Conservation (phyloP, 192 early-diverging fungal species). For the Gamsiella multidivaricata region DNA sequence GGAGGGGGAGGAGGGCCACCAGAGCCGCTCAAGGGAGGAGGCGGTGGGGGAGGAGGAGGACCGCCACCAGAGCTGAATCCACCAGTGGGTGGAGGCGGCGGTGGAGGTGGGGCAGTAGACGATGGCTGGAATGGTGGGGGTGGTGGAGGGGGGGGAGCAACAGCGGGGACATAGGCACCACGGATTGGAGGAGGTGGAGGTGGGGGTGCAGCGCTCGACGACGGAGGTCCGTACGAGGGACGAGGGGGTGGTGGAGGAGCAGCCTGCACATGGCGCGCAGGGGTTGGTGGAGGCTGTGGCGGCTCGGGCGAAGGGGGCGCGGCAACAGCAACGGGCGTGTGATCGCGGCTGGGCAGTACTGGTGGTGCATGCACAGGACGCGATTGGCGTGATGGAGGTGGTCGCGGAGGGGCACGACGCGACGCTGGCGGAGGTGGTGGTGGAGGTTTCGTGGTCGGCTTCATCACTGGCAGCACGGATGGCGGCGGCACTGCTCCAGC, state of each 20-base stretch:
- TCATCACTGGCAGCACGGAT: slow-evolving; percentile 42
- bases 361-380: slow-evolving; percentile 24
- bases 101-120: slow-evolving; percentile 44
- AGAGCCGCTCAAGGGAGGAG: slow-evolving; percentile 21
- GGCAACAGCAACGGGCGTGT: slow-evolving; percentile 24
- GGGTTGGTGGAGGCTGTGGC: slow-evolving; percentile 35
- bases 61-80: slow-evolving; percentile 12
- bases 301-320: slow-evolving; percentile 43
- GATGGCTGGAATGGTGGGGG: slow-evolving; percentile 35
- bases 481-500: slow-evolving; percentile 33
- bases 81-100: slow-evolving; percentile 37
- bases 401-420: slow-evolving; percentile 49
- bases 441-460: slow-evolving; percentile 42
- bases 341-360: slow-evolving; percentile 50
- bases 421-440: slow-evolving; percentile 53
- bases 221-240: slow-evolving; percentile 5
- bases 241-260: slow-evolving; percentile 30
- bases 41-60: slow-evolving; percentile 56
- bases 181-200: slow-evolving; percentile 32
- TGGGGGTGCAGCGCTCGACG: background rate
- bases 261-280: slow-evolving; percentile 17
- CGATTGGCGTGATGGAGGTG: slow-evolving; percentile 44
- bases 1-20: slow-evolving; percentile 45
- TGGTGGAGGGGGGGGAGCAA: slow-evolving; percentile 22
- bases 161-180: slow-evolving; percentile 26